Evolutionary conservation across 768 basidiomycete genomes (phyloP).

Genomic region (Hortiboletus flavorubellus): DNA sequence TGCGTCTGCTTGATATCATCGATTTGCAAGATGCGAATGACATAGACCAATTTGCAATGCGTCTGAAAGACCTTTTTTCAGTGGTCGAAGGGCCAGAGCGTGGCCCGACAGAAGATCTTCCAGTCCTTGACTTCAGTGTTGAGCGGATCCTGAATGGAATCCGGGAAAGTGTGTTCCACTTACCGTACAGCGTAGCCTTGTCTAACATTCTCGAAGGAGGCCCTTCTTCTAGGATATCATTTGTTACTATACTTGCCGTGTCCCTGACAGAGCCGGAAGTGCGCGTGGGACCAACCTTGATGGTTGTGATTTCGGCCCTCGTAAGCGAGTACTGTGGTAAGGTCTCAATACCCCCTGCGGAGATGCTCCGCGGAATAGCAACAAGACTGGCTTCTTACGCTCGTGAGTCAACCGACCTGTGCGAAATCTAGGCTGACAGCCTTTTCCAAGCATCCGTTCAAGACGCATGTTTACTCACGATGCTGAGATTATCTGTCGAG

Average conservation of each 20-base stretch:
- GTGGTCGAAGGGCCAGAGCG: constrained; percentile 34
- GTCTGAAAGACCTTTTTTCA: constrained; percentile 42
- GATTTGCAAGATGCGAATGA: constrained; percentile 45
- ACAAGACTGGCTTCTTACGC: constrained; percentile 38
- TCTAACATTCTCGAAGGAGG: constrained; percentile 35
- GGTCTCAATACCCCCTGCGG: constrained; percentile 47
- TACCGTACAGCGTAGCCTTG: not conserved
- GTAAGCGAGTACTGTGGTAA: constrained; percentile 58
- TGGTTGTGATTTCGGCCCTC: constrained; percentile 67
- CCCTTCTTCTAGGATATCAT: constrained; percentile 40
- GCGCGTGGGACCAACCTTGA: constrained; percentile 51
- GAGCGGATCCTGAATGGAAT: constrained; percentile 52
- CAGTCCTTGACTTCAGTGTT: constrained; percentile 54
- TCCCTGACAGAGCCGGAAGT: constrained; percentile 38
- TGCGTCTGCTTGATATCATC: constrained; percentile 54
- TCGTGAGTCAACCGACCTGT: constrained; percentile 37
- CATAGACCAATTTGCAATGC: constrained; percentile 56
- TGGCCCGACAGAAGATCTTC: constrained; percentile 28
- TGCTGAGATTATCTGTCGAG: constrained; percentile 63
- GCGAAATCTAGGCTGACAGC: constrained; percentile 3
- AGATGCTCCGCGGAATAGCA: constrained; percentile 47
- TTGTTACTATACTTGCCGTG: constrained; percentile 44
- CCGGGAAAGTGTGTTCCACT: constrained; percentile 42
- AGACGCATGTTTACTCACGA: constrained; percentile 67
- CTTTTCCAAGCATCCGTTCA: constrained; percentile 56